Base-by-base conservation (phyloP, 2,329 filamentous ascomycete species). In the Raffaelea albimanens region DNA sequence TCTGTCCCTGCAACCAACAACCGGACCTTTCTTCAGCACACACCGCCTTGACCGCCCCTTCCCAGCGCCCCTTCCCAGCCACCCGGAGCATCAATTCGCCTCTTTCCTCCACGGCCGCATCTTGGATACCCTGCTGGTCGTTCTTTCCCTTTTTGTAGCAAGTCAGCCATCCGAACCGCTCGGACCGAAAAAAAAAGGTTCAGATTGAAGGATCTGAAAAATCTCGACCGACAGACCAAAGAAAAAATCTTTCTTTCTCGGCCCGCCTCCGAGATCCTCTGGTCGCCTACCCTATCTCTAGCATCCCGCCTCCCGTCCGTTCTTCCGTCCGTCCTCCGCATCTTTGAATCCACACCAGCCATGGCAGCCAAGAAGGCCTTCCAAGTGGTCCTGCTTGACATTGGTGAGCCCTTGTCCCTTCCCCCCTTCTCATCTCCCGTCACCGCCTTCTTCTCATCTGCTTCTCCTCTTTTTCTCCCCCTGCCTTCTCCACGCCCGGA, bases 311-410 rank as follows among this genome's bases (percentile, higher is more conserved):
- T 29, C 25, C 25, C 25, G n/a, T n/a, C n/a, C n/a, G 3, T n/a
- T 9, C 36, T 8, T 20, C 13, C n/a, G 36, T 19, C 19, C n/a
- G 36, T 29, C 7, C 13, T 29, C 25, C 13, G 25, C 25, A 7
- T 29, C 25, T 13, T 7, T 29, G 7, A 29, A 29, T 7, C 7
- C 7, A 29, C 3, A 13, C 20, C 20, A 9, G 47, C 48, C 46
- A 53, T 53, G 50, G 46, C 44, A 34, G 38, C 50, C 42, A 57
- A 53, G 56, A 58, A 54, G 49, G 56, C 61, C 48, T 55, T 70
- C 46, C 70, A 71, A 57, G 68, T 72, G 33, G 66, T 77, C 56
- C 61, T 80, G 57, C 70, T 80, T 55, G 75, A 79, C 61, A 79
- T 80, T 60, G 76, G 76, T 80, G 68, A 69, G 56, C 34, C 18